Evolutionary conservation across 2,329 filamentous ascomycete species (phyloP).

Genomic region (Rhynchosporium graminicola): DNA sequence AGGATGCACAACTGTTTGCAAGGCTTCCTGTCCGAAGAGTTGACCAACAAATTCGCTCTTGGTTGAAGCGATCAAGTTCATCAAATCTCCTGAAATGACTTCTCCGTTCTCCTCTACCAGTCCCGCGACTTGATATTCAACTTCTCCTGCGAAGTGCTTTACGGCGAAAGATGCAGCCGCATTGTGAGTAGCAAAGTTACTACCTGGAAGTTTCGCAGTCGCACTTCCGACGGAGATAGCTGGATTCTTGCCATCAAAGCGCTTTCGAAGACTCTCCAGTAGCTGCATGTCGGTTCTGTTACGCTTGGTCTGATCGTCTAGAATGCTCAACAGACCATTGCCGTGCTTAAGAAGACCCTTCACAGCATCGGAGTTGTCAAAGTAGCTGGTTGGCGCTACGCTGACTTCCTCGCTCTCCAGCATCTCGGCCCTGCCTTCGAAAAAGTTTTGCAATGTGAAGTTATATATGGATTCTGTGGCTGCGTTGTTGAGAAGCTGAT

Average conservation of each 20-base stretch:
- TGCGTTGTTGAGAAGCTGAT: slow-evolving; percentile 93
- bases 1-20: slow-evolving; percentile 92
- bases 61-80: slow-evolving; percentile 88
- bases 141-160: slow-evolving; percentile 93
- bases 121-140: slow-evolving; percentile 87
- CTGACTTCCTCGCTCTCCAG: slow-evolving; percentile 91
- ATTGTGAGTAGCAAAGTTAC: slow-evolving; percentile 87
- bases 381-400: slow-evolving; percentile 91
- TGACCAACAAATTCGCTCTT: slow-evolving; percentile 87
- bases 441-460: slow-evolving; percentile 91
- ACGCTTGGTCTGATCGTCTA: slow-evolving; percentile 92
- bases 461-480: slow-evolving; percentile 92
- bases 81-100: slow-evolving; percentile 90
- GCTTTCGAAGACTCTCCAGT: slow-evolving; percentile 84
- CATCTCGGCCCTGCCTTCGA: slow-evolving; percentile 89
- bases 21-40: slow-evolving; percentile 92
- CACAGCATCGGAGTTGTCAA: slow-evolving; percentile 94
- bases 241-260: slow-evolving; percentile 92
- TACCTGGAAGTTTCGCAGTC: slow-evolving; percentile 77
- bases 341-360: slow-evolving; percentile 88
- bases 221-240: slow-evolving; percentile 79
- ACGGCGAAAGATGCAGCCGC: slow-evolving; percentile 81
- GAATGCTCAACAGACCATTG: slow-evolving; percentile 88
- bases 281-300: slow-evolving; percentile 88
- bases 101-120: slow-evolving; percentile 95